phyloP scores from a whole-genome alignment of 139 green algal species.

The Asterochloris sp. region DNA sequence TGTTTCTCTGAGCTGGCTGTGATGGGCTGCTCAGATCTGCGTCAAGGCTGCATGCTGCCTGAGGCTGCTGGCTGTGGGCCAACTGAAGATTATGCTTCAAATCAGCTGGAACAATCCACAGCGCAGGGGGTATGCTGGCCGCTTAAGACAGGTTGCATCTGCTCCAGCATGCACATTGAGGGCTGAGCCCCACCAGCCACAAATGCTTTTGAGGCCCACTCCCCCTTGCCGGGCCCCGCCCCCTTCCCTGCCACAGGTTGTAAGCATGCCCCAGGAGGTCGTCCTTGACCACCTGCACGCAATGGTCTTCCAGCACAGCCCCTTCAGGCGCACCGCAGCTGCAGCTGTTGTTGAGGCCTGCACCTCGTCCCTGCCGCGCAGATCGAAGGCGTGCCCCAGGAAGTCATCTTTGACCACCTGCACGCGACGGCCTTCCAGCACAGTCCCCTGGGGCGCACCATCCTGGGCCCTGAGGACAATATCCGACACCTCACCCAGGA shows the following conservation, averaged over 20 bases:
- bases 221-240: too few species aligned
- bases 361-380: conserved; percentile 16
- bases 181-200: too few species aligned
- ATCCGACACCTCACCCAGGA: conserved; percentile 81
- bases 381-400: conserved; percentile 74
- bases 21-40: not conserved
- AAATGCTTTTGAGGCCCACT: too few species aligned
- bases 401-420: conserved; percentile 98
- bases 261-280: conserved; percentile 78
- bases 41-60: not conserved
- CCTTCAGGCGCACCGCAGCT: conserved; percentile 84
- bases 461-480: conserved; percentile 94
- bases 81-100: not conserved
- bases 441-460: conserved; percentile 91
- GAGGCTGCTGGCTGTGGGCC: not conserved
- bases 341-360: not conserved
- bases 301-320: conserved; percentile 96
- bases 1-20: not conserved
- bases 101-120: not conserved
- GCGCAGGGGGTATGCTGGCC: too few species aligned
- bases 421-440: conserved; percentile 99
- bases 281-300: conserved; percentile 99
- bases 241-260: conserved; percentile 44
- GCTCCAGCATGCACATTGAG: too few species aligned
- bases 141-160: too few species aligned